phyloP scores from a whole-genome alignment of 129 eudicot species.

The Flaveria robusta region DNA sequence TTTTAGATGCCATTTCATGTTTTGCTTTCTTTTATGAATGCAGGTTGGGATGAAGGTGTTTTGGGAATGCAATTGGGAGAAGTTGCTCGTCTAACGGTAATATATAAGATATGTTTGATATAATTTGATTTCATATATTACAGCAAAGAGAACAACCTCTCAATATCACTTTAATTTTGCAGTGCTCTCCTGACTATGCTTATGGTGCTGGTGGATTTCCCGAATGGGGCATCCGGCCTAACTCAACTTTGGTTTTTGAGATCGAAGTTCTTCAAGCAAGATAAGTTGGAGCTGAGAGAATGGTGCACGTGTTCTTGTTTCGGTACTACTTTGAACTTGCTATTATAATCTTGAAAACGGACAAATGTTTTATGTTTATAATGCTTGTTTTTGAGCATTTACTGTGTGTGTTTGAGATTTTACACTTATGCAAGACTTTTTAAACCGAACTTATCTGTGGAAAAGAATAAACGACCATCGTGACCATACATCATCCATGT shows the following conservation, averaged over 20 bases:
- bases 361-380: not conserved
- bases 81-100: conserved; percentile 82
- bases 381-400: conserved; percentile 1
- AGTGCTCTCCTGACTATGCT: conserved; percentile 98
- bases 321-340: not conserved
- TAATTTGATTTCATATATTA: no score
- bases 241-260: conserved; percentile 84
- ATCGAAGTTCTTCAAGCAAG: conserved; percentile 72
- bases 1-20: not conserved
- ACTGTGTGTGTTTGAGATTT: conserved; percentile 2
- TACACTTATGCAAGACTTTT: not conserved
- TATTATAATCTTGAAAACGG: not conserved
- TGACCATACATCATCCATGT: not conserved
- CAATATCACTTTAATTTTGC: conserved; percentile 30
- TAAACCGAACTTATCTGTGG: not conserved
- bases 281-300: conserved; percentile 12
- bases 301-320: not conserved
- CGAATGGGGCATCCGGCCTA: conserved; percentile 93
- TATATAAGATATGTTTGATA: no score
- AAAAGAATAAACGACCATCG: not conserved
- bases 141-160: not conserved
- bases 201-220: conserved; percentile 84
- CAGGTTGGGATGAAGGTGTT: conserved; percentile 99
- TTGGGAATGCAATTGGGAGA: conserved; percentile 97
- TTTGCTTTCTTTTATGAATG: not conserved